Base-by-base conservation (phyloP, 805 yeast genomes). In the Schwanniomyces occidentalis region DNA sequence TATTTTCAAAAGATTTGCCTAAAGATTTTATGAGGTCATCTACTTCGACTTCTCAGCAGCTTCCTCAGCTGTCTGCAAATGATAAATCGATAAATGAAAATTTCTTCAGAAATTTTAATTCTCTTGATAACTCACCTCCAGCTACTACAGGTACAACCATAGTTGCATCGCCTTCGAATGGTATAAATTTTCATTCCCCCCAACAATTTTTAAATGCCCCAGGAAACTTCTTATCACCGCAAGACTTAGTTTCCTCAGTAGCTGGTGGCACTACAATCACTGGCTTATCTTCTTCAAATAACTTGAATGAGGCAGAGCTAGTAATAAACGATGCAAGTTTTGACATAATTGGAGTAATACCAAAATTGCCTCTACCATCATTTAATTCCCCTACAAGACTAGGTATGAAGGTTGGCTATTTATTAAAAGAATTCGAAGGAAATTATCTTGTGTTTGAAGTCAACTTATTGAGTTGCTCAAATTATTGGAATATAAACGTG, bases 381-480 rank as follows among this genome's bases (percentile, higher is more conserved):
- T 75, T 85, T 24, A 82, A 80, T 46, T 81, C 86, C 13, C 84
- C 85, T 6, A 78, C 80, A 15, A 65, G 90, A 32, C 65, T 82
- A 34, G 84, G 90, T 2, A 74, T 83, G 48, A 77, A 78, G 42
- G 78, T 86, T 1, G 93, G 93, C 0, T 84, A 79, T 40, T 55
- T 85, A 35, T 48, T 82, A 6, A 79, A 74, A 38, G 68, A 68
- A 21, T 34, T 54, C 15, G 26, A 31, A 3, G 25, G 37, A 2
- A 41, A 41, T 4, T 61, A 58, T 40, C 41, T 61, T 34, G 65
- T 74, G 4, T 73, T 79, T 41, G 93, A 85, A 47, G 75, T 82
- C 5, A 82, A 79, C 44, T 61, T 85, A 20, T 58, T 85, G 44
- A 84, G 89, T 51, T 85, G 91, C 48, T 87, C 89, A 12, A 76